A percentile compares a stretch with the other conserved stretches of the same genome.
These are phyloP conservation scores for Barnettozyma botsteinii DNA, from an alignment of 805 yeast species.

Conservation along the genomic window DNA sequence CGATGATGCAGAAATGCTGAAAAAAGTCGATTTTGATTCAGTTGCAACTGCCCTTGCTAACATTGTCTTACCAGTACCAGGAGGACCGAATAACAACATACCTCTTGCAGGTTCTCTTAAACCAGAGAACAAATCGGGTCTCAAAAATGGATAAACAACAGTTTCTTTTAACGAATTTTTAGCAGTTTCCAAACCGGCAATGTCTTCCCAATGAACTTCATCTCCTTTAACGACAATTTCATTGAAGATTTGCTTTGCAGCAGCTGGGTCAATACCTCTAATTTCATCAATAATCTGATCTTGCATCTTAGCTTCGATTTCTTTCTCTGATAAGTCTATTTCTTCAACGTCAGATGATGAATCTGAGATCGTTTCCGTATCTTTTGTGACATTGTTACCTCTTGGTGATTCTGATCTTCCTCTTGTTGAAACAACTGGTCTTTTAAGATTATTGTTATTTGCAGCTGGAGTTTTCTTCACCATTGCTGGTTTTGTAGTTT, in stretches of 20 bases:
- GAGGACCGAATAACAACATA: conserved; percentile 94
- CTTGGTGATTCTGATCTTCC: conserved; percentile 21
- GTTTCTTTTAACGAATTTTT: conserved; percentile 88
- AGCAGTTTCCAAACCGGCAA: conserved; percentile 87
- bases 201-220: conserved; percentile 93
- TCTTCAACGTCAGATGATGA: conserved; percentile 19
- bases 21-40: conserved; percentile 90
- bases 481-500: conserved; percentile 1
- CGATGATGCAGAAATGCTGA: conserved; percentile 87
- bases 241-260: conserved; percentile 80
- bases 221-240: conserved; percentile 91
- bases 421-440: conserved; percentile 7
- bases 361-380: conserved; percentile 22
- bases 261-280: conserved; percentile 68
- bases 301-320: conserved; percentile 25
- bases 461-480: conserved; percentile 1
- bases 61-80: conserved; percentile 99
- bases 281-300: conserved; percentile 31
- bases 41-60: conserved; percentile 96
- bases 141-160: conserved; percentile 89
- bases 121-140: conserved; percentile 91
- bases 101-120: conserved; percentile 95
- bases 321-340: conserved; percentile 24
- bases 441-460: neutral
- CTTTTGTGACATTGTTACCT: conserved; percentile 14